Percentiles rank a stretch among this genome's conserved stretches.
These are phyloP conservation scores for Tilletia indica DNA, from an alignment of 1,284 basidiomycete species.

Conservation along the genomic window DNA sequence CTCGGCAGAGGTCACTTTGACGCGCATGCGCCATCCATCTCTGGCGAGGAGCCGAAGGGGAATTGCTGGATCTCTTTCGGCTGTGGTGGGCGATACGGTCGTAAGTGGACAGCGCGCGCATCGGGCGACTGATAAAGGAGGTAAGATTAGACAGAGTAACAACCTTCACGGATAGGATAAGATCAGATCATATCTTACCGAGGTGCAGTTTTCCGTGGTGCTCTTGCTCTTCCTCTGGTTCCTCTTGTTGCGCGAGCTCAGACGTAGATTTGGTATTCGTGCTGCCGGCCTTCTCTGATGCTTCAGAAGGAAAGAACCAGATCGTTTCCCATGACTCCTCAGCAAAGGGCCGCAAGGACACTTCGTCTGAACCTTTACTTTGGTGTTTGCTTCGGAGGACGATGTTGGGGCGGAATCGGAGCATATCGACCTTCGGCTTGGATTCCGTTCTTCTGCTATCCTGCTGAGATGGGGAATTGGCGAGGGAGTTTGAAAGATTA, in stretches of 20 bases:
- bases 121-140: constrained; percentile 24
- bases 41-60: constrained; percentile 36
- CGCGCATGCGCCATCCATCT: constrained; percentile 25
- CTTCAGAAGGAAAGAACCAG: constrained; percentile 24
- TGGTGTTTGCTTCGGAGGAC: constrained; percentile 24
- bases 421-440: constrained; percentile 27
- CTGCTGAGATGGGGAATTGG: not conserved
- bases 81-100: constrained; percentile 39
- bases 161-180: no score
- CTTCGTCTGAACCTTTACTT: not conserved
- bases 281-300: not conserved
- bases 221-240: not conserved
- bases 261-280: not conserved
- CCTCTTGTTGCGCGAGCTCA: not conserved
- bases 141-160: no score
- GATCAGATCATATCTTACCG: no score
- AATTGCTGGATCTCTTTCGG: constrained; percentile 35
- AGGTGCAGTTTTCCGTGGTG: constrained; percentile 29
- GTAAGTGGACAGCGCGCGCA: constrained; percentile 44
- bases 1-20: constrained; percentile 24
- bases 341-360: constrained; percentile 24
- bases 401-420: constrained; percentile 41
- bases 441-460: not conserved
- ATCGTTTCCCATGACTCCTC: constrained; percentile 41
- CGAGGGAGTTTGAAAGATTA: not conserved